Conservation (phyloP, 2,329 filamentous ascomycete species). For the Ceratocystis papillata region DNA sequence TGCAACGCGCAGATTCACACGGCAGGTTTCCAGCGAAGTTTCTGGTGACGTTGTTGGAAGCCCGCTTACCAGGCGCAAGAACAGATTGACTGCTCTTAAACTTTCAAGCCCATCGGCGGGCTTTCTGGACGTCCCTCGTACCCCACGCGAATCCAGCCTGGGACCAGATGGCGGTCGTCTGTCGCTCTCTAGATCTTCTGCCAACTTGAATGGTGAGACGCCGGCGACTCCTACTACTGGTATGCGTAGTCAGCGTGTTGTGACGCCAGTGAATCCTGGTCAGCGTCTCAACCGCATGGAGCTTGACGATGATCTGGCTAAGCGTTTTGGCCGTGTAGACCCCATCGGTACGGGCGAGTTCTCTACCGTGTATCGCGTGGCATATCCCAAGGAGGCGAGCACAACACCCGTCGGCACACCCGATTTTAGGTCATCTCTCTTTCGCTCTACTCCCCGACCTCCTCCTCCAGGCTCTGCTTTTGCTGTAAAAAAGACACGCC, state of each 20-base stretch:
- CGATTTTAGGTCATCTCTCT: conserved; percentile 34
- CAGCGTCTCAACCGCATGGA: conserved; percentile 53
- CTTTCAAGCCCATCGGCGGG: conserved; percentile 17
- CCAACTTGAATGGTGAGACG: conserved; percentile 23
- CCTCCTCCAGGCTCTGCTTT: conserved; percentile 54
- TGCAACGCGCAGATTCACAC: conserved; percentile 30
- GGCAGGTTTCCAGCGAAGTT: conserved; percentile 29
- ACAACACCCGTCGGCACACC: conserved; percentile 21
- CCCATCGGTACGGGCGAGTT: conserved; percentile 82
- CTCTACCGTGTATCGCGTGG: conserved; percentile 79
- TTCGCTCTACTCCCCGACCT: conserved; percentile 40
- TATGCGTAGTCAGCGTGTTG: conserved; percentile 35
- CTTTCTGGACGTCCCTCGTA: conserved; percentile 46
- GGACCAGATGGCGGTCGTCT: conserved; percentile 72
- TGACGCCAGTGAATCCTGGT: conserved; percentile 55
- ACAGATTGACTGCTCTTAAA: conserved; percentile 20
- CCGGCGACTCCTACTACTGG: conserved; percentile 75
- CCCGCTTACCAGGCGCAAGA: conserved; percentile 20
- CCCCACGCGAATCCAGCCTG: conserved; percentile 62
- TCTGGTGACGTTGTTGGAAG: conserved; percentile 12
- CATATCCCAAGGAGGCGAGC: conserved; percentile 30
- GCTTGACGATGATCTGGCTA: conserved; percentile 60
- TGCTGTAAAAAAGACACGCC: conserved; percentile 87
- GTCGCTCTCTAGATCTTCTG: conserved; percentile 58
- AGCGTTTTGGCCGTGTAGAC: conserved; percentile 71